Evolutionary conservation across 352 stramenopile species (phyloP).

Genomic region (Peronospora belbahrii): DNA sequence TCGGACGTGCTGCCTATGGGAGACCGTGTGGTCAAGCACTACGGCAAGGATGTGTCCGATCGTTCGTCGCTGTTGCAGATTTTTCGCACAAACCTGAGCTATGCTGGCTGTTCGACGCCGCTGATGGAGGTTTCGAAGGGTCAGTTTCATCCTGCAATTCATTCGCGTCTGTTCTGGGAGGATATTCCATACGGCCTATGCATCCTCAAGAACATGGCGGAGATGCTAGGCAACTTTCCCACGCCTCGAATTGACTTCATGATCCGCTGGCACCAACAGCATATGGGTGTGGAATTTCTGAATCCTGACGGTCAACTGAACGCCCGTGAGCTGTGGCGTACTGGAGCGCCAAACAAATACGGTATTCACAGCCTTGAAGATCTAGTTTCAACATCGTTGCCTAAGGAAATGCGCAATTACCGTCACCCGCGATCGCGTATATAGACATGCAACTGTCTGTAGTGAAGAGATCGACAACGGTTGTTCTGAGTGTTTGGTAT

Average conservation of each 20-base stretch:
- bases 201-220: constrained; percentile 91
- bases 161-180: constrained; percentile 89
- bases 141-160: constrained; percentile 74
- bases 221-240: constrained; percentile 90
- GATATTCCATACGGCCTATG: constrained; percentile 89
- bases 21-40: constrained; percentile 88
- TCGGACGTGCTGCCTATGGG: constrained; percentile 87
- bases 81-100: constrained; percentile 87
- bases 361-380: constrained; percentile 87
- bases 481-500: constrained; percentile 9
- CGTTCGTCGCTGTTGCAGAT: constrained; percentile 85
- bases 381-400: constrained; percentile 85
- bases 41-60: constrained; percentile 87
- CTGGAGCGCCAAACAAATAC: constrained; percentile 87
- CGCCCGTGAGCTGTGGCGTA: constrained; percentile 80
- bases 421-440: constrained; percentile 84
- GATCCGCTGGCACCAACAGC: constrained; percentile 90
- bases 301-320: constrained; percentile 85
- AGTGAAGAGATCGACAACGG: constrained; percentile 1
- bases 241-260: constrained; percentile 90
- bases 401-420: constrained; percentile 82
- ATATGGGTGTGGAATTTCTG: constrained; percentile 87
- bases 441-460: constrained; percentile 24
- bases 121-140: constrained; percentile 68
- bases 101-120: constrained; percentile 85